A percentile compares a stretch with the other conserved stretches of the same genome.
phyloP scores from a whole-genome alignment of 2,329 filamentous ascomycete genomes.

The Colletotrichum cuscutae region DNA sequence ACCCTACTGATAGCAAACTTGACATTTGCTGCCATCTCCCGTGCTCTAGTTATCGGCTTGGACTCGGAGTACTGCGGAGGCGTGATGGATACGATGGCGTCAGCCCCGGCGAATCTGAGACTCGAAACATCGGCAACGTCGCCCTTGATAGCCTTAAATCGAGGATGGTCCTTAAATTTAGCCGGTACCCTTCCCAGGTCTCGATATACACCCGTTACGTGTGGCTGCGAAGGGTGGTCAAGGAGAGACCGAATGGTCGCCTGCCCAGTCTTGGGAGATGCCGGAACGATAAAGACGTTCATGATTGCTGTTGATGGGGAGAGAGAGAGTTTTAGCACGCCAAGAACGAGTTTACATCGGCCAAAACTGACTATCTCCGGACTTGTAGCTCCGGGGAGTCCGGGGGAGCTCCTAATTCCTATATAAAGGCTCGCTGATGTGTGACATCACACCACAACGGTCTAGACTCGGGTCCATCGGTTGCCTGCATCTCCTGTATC shows the following conservation, averaged over 20 bases:
- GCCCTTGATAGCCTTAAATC: constrained; percentile 44
- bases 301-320: not conserved
- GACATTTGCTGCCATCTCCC: constrained; percentile 49
- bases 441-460: constrained; percentile 15
- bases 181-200: constrained; percentile 42
- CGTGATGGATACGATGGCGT: constrained; percentile 47
- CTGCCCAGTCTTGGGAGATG: constrained; percentile 45
- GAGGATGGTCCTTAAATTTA: constrained; percentile 41
- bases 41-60: constrained; percentile 40
- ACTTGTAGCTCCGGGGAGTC: not conserved
- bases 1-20: constrained; percentile 43
- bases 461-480: not conserved
- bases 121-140: constrained; percentile 41
- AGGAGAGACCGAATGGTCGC: constrained; percentile 44
- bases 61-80: constrained; percentile 45
- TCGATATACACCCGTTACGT: constrained; percentile 44
- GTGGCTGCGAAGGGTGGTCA: constrained; percentile 32
- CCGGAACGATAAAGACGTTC: constrained; percentile 48
- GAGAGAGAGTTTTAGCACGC: not conserved
- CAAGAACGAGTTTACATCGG: not conserved
- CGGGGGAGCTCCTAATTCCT: not conserved
- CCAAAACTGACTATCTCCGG: not conserved
- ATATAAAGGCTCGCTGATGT: not conserved
- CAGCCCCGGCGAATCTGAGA: constrained; percentile 43
- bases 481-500: not conserved